Evolutionary conservation across 306 rosid genomes (phyloP), one percentile per base, ranked within the genome.

Genomic region (Myrica gale): DNA sequence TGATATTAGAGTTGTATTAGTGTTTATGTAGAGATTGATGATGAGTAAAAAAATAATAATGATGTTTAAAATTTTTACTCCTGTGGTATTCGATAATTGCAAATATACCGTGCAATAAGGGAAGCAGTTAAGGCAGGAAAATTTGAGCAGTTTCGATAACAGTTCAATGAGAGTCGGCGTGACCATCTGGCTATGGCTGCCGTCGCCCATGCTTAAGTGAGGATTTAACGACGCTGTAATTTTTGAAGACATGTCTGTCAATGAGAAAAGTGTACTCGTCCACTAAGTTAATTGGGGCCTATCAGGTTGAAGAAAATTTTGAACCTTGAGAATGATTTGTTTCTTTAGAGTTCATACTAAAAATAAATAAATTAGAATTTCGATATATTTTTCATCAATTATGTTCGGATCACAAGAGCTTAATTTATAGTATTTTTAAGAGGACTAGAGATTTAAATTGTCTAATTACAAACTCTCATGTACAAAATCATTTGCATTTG

Each of bases 81-180:
- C n/a, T n/a, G n/a, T n/a, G n/a, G n/a, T n/a, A n/a, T n/a, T n/a
- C n/a, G n/a, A n/a, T n/a, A n/a, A n/a, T n/a, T n/a, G n/a, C n/a
- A n/a, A n/a, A n/a, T n/a, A n/a, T n/a, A n/a, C 81, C 81, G 72
- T 53, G 86, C 86, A 11, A 84, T 92, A 85, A 82, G 97, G 84
- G 93, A 79, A 76, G 90, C 96, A 69, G 88, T 95, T 53, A 83
- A 78, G 68, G 89, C 87, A 1, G 99, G 97, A 72, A 85, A 84
- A 37, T 95, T 95, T 74, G 90, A 90, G 79, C 87, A 85, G 69
- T 92, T 85, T 79, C 88, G 87, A 10, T 81, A 9, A 54, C 82
- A 82, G 68, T 91, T 94, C 48, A 41, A 87, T 0, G 89, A 85
- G 82, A 75, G 85, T 39, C 81, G 90, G 85, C 89, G 83, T 65